Percentiles rank a stretch among this genome's conserved stretches.
Evolutionary conservation across 2,329 filamentous ascomycete species (phyloP).

Genomic region (Pseudocercospora cruenta): DNA sequence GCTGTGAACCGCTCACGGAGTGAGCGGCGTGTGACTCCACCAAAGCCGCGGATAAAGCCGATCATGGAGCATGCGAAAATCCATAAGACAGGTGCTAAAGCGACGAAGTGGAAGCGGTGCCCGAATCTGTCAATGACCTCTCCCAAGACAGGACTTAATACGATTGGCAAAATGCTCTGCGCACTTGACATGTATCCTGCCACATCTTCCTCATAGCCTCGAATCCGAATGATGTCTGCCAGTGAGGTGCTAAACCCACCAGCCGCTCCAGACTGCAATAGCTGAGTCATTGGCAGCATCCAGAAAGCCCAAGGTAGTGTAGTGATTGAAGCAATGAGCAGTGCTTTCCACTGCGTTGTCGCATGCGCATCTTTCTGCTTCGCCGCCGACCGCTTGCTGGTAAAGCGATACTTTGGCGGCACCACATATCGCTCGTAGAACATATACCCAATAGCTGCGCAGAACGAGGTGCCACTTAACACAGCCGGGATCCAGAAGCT

Average conservation of each 20-base stretch:
- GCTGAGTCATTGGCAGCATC: not conserved
- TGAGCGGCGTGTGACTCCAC: no score
- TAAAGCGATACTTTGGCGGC: not conserved
- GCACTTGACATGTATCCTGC: not conserved
- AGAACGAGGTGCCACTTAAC: not conserved
- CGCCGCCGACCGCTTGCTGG: not conserved
- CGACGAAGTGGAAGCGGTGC: not conserved
- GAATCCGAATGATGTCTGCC: not conserved
- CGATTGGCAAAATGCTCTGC: not conserved
- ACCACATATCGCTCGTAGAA: not conserved
- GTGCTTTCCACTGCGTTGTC: not conserved
- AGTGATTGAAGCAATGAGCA: not conserved
- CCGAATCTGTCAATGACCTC: not conserved
- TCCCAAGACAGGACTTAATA: not conserved
- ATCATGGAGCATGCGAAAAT: not conserved
- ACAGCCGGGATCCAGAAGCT: not conserved
- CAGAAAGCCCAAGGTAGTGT: not conserved
- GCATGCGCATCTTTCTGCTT: not conserved
- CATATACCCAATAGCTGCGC: not conserved
- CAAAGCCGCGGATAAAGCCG: no score
- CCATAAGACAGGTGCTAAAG: not conserved
- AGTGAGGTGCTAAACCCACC: not conserved
- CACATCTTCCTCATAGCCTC: not conserved
- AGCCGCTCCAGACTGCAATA: not conserved
- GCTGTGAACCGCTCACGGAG: no score